Percentiles rank a stretch among this genome's conserved stretches.
These are phyloP conservation scores for Linanthus parryae DNA, from an alignment of 148 eudicot genomes.

Conservation along the genomic window DNA sequence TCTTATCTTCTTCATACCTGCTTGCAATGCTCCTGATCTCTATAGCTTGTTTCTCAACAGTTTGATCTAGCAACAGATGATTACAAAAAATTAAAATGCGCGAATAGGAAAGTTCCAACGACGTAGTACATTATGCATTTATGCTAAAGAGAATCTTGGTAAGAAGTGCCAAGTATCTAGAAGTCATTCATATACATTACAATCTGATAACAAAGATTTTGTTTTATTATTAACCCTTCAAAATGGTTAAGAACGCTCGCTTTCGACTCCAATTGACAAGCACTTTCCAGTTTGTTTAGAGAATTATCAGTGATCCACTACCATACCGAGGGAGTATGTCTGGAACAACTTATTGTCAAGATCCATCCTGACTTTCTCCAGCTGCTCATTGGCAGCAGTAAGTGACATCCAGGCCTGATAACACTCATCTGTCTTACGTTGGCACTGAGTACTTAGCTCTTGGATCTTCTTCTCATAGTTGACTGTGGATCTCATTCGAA, in stretches of 20 bases:
- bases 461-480: constrained; percentile 83
- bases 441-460: constrained; percentile 61
- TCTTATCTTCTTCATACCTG: constrained; percentile 67
- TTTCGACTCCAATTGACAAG: background rate
- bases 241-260: background rate
- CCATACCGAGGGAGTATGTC: constrained; percentile 77
- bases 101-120: background rate
- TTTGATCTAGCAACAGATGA: constrained; percentile 40
- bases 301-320: too few species aligned
- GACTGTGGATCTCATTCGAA: constrained; percentile 43
- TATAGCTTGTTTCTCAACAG: constrained; percentile 66
- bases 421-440: constrained; percentile 86
- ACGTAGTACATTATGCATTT: too few species aligned
- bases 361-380: constrained; percentile 83
- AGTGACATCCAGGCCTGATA: constrained; percentile 98
- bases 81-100: background rate
- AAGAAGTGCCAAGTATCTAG: too few species aligned
- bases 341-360: constrained; percentile 69
- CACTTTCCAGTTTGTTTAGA: too few species aligned
- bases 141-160: too few species aligned
- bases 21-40: constrained; percentile 46
- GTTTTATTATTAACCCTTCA: too few species aligned
- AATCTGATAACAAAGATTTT: too few species aligned
- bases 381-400: constrained; percentile 71
- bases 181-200: too few species aligned